Evolutionary conservation across 192 early-diverging fungal genomes (phyloP).

Genomic region (Entomortierella beljakovae): DNA sequence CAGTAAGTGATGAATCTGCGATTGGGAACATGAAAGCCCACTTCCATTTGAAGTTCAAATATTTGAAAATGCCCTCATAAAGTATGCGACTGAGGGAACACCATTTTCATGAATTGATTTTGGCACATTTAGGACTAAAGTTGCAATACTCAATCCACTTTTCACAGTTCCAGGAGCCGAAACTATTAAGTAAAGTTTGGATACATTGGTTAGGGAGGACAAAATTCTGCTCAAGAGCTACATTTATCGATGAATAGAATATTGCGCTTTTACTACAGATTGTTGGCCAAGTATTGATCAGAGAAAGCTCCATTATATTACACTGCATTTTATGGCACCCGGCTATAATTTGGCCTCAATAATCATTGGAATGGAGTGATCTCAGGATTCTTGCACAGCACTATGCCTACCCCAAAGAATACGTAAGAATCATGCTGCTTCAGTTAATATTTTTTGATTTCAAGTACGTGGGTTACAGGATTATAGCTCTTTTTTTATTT

Average conservation of each 20-base stretch:
- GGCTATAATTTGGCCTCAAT: slow-evolving; percentile 7
- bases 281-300: slow-evolving; percentile 19
- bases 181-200: not conserved
- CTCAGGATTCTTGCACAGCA: slow-evolving; percentile 2
- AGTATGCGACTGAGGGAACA: not conserved
- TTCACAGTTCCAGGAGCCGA: slow-evolving; percentile 2
- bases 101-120: not conserved
- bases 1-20: not conserved
- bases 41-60: not conserved
- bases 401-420: slow-evolving; percentile 1
- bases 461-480: not conserved
- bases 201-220: not conserved
- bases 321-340: slow-evolving; percentile 1
- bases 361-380: slow-evolving; percentile 16
- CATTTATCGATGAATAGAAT: slow-evolving; percentile 4
- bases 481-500: too few relatives aligned
- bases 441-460: not conserved
- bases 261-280: slow-evolving; percentile 20
- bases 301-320: slow-evolving; percentile 6
- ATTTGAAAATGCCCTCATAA: not conserved
- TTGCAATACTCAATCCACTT: not conserved
- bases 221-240: not conserved
- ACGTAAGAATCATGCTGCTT: slow-evolving; percentile 5
- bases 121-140: not conserved
- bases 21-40: slow-evolving; percentile 7